Evolutionary conservation across 768 basidiomycete species (phyloP).

Genomic region (Trichaptum fuscoviolaceum): DNA sequence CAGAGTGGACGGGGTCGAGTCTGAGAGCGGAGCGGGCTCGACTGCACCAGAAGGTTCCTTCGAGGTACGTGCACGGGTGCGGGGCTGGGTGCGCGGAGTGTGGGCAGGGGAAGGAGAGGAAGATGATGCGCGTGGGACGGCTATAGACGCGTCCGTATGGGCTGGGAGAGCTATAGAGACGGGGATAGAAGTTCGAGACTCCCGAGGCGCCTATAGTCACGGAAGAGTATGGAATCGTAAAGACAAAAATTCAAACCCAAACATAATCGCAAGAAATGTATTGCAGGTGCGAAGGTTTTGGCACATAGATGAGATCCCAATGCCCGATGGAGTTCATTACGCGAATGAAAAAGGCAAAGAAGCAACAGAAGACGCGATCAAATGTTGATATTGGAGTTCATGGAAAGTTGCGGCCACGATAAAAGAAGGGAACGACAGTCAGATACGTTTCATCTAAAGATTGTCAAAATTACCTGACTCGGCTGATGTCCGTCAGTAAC

Average conservation of each 20-base stretch:
- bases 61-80: constrained; percentile 37
- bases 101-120: background rate
- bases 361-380: background rate
- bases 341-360: background rate
- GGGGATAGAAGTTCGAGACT: background rate
- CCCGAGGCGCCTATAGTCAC: background rate
- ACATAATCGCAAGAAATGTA: background rate
- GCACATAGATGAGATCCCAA: no score
- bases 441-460: background rate
- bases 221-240: background rate
- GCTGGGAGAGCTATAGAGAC: background rate
- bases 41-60: background rate
- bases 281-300: background rate
- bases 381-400: background rate
- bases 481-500: background rate
- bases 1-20: background rate
- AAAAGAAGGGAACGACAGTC: background rate
- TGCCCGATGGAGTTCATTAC: background rate
- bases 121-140: background rate
- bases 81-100: constrained; percentile 8
- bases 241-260: background rate
- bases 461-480: background rate
- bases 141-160: background rate
- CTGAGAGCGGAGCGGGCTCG: background rate
- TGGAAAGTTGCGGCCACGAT: background rate